Percentiles rank a stretch among this genome's conserved stretches.
phyloP scores from a whole-genome alignment of 2,329 filamentous ascomycete species.

The Tricladium varicosporioides region DNA sequence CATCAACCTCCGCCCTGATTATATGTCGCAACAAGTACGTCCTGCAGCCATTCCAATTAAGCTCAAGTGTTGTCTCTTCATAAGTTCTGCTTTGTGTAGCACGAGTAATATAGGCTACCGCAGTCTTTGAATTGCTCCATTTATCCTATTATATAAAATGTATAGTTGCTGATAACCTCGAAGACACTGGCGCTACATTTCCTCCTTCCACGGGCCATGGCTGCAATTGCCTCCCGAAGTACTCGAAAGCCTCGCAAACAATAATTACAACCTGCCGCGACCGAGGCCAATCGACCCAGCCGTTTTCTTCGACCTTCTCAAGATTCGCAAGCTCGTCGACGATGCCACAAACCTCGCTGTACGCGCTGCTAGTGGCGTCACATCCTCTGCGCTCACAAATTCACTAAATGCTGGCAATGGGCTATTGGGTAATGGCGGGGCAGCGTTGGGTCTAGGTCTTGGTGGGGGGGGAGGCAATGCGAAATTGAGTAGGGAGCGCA shows the following conservation, averaged over 20 bases:
- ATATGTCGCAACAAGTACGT: slow-evolving; percentile 70
- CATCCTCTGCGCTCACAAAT: slow-evolving; percentile 61
- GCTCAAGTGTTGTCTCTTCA: too few species aligned
- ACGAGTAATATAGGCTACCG: too few species aligned
- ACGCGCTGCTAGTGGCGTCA: slow-evolving; percentile 71
- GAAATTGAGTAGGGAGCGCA: slow-evolving; percentile 73
- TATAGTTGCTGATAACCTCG: slow-evolving; percentile 12
- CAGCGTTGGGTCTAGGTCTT: slow-evolving; percentile 57
- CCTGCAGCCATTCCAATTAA: background rate
- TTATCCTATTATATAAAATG: too few species aligned
- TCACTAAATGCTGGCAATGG: slow-evolving; percentile 50
- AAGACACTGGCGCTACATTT: slow-evolving; percentile 85
- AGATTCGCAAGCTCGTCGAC: slow-evolving; percentile 76
- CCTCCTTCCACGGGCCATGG: slow-evolving; percentile 81
- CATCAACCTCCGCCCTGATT: slow-evolving; percentile 50
- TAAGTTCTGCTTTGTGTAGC: too few species aligned
- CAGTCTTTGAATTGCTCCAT: too few species aligned
- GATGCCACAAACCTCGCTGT: slow-evolving; percentile 77
- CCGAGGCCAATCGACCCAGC: slow-evolving; percentile 77
- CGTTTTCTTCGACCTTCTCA: slow-evolving; percentile 80
- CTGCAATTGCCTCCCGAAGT: slow-evolving; percentile 76
- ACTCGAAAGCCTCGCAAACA: slow-evolving; percentile 74
- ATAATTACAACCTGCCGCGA: slow-evolving; percentile 74
- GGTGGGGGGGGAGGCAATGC: slow-evolving; percentile 54
- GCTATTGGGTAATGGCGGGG: slow-evolving; percentile 44